A percentile compares a stretch with the other conserved stretches of the same genome.
phyloP scores from a whole-genome alignment of 176 grass and related monocot genomes.

The Bromus sterilis region DNA sequence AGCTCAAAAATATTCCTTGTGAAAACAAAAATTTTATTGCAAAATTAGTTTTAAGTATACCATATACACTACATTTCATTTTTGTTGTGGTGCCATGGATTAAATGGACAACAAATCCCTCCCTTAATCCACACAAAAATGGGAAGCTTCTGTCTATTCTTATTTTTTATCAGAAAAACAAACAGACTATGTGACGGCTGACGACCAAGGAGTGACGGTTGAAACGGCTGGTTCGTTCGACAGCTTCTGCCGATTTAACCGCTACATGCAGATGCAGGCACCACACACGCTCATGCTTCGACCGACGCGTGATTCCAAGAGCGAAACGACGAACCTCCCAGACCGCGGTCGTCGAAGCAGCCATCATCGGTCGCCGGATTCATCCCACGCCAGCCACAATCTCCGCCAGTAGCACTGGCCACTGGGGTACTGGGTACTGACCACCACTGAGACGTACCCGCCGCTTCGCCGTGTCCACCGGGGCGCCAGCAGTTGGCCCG shows the following conservation, averaged over 20 bases:
- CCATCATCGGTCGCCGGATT: background rate
- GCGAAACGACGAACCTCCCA: background rate
- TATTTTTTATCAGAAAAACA: background rate
- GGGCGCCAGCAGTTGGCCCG: background rate
- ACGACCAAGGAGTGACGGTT: background rate
- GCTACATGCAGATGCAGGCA: background rate
- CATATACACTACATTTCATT: too few relatives aligned
- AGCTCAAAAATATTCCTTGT: too few relatives aligned
- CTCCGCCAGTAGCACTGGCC: background rate
- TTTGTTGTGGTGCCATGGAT: too few relatives aligned
- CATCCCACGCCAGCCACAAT: slow-evolving; percentile 29
- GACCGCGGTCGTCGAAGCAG: background rate
- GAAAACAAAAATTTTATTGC: too few relatives aligned
- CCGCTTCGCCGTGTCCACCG: background rate
- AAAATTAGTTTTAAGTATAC: too few relatives aligned
- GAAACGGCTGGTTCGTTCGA: background rate
- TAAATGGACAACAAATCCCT: background rate
- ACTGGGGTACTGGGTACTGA: background rate
- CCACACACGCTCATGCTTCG: background rate
- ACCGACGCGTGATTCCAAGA: background rate
- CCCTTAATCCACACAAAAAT: background rate
- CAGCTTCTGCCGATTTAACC: background rate
- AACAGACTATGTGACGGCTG: background rate
- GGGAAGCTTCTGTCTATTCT: background rate
- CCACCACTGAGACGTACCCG: background rate